Base-by-base conservation (phyloP, 306 rosid genomes). In the Comarum palustre region DNA sequence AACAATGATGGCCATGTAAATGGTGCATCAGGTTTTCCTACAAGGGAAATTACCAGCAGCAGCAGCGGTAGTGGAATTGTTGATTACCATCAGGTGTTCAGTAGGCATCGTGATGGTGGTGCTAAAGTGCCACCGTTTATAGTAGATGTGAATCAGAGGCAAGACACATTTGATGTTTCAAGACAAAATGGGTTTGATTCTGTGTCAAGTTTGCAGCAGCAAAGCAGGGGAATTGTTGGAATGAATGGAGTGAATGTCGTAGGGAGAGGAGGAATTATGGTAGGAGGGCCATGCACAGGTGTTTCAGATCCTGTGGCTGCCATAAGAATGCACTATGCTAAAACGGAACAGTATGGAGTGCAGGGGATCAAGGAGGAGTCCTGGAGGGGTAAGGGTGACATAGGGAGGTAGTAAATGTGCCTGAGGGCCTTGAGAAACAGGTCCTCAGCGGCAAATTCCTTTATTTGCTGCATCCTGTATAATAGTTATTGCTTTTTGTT, bases 301-400 rank as follows among this genome's bases (percentile, higher is more conserved):
- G 92, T 90, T 69, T 86, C 96, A 0, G 99, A 95, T 82, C 89
- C 96, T 0, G 96, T 92, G 86, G 96, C 96, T 31, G 99, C 99
- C 43, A 86, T 90, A 52, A 95, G 89, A 81, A 86, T 88, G 91
- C 99, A 83, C 77, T 91, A 85, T 69, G 86, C 97, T 0, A 91
- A 86, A 72, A 74, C 89, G 3, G 90, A 88, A 10, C 89, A 84
- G 78, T 92, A 81, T 46, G 96, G 82, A 57, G 85, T 91, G 72
- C 96, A 88, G 84, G 89, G 91, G 67, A 85, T 85, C 48, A 82
- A 92, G 66, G 87, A 90, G 45, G 98, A 87, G 55, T 76, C 90
- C 8, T 89, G 99, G 92, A 84, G 87, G 74, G 90, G 89, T 13
- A 81, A 87, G 24, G 88, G 94, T 71, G 92, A 91, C 74, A 50